Conservation (phyloP, 2,329 filamentous ascomycete species). For the Calonectria pteridis region DNA sequence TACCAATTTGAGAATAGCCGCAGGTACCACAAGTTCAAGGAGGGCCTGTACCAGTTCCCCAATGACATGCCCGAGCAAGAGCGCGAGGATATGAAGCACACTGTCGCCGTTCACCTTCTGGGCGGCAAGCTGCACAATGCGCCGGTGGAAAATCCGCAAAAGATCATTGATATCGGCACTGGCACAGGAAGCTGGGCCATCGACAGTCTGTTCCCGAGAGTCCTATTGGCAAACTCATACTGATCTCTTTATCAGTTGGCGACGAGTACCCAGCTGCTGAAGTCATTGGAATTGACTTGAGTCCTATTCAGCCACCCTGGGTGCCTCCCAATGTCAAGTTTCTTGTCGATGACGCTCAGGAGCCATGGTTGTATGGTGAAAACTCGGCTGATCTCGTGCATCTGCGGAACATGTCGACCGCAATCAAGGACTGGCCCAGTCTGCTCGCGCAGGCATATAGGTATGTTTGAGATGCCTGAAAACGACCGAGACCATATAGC, state of each 20-base stretch:
- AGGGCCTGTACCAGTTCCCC: conserved; percentile 54
- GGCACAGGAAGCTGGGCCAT: conserved; percentile 59
- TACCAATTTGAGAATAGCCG: conserved; percentile 58
- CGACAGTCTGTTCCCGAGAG: conserved; percentile 45
- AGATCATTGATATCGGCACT: conserved; percentile 57
- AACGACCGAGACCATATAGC: neutral
- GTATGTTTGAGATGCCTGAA: conserved; percentile 1
- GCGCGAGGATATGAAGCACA: conserved; percentile 58
- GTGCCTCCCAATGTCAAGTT: conserved; percentile 56
- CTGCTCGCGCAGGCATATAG: conserved; percentile 38
- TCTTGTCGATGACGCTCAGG: conserved; percentile 52
- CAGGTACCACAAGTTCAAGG: conserved; percentile 56
- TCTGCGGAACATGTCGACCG: conserved; percentile 52
- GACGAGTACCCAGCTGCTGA: conserved; percentile 54
- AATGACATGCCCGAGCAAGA: conserved; percentile 61
- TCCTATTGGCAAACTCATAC: neutral
- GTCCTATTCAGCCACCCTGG: conserved; percentile 55
- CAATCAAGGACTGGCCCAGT: conserved; percentile 40
- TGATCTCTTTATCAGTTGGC: conserved; percentile 42
- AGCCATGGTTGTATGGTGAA: conserved; percentile 44
- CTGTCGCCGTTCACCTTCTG: conserved; percentile 51
- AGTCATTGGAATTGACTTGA: conserved; percentile 55
- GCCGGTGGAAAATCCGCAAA: conserved; percentile 53
- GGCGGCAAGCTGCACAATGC: conserved; percentile 56
- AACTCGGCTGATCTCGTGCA: conserved; percentile 47